Conservation (phyloP, 2,329 filamentous ascomycete genomes). For the Neonectria ditissima region DNA sequence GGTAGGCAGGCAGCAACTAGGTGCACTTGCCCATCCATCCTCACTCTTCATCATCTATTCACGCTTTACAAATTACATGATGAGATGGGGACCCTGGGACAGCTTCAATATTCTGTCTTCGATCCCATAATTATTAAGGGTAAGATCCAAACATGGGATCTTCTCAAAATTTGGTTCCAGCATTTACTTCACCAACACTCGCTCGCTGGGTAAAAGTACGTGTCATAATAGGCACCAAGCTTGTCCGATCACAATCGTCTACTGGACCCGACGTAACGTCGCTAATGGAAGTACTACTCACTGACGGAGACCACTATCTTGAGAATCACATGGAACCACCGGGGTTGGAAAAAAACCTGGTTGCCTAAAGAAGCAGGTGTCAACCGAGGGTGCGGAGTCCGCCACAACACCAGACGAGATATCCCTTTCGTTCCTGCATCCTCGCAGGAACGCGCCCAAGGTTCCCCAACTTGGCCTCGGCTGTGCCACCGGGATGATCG, state of each 20-base stretch:
- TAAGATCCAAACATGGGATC: too few species aligned
- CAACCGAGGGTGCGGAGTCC: not conserved
- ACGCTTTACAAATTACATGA: not conserved
- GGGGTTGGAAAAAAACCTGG: not conserved
- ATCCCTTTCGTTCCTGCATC: not conserved
- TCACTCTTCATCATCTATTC: not conserved
- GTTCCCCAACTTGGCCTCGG: not conserved
- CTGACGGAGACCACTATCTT: not conserved
- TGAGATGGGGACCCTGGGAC: too few species aligned
- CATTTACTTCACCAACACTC: too few species aligned
- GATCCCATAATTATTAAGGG: too few species aligned
- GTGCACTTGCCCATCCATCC: too few species aligned
- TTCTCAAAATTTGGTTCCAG: too few species aligned
- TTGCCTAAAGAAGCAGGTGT: not conserved
- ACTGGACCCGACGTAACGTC: too few species aligned
- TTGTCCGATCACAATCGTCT: too few species aligned
- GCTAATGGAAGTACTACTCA: too few species aligned
- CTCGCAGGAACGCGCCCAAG: not conserved
- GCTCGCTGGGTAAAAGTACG: too few species aligned
- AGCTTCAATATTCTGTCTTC: too few species aligned
- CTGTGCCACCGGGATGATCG: slow-evolving; percentile 12
- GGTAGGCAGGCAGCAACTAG: not conserved
- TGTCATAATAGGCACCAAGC: too few species aligned
- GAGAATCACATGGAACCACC: not conserved
- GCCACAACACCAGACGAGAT: not conserved